Evolutionary conservation across 257 asterid genomes (phyloP).

Genomic region (Rubia yunnanensis): DNA sequence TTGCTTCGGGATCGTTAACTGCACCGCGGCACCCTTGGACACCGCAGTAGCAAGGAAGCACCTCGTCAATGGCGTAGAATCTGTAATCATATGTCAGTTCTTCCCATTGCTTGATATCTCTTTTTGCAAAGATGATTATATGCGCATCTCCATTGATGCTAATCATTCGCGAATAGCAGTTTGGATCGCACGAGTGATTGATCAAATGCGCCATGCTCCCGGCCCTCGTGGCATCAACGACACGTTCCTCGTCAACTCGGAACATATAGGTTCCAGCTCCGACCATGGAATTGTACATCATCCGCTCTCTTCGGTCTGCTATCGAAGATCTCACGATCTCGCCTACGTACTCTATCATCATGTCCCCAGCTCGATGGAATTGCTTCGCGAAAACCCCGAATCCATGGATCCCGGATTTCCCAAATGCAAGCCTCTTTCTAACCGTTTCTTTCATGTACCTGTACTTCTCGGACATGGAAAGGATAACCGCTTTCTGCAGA

Average conservation of each 20-base stretch:
- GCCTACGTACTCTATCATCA: slow-evolving; percentile 90
- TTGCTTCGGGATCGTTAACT: slow-evolving; percentile 82
- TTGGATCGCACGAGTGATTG: slow-evolving; percentile 96
- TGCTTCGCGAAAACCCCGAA: slow-evolving; percentile 80
- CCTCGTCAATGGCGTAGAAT: slow-evolving; percentile 67
- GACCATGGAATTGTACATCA: slow-evolving; percentile 84
- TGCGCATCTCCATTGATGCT: slow-evolving; percentile 54
- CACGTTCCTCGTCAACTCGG: slow-evolving; percentile 77
- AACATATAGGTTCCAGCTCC: slow-evolving; percentile 99
- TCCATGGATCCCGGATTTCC: slow-evolving; percentile 95
- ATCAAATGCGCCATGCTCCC: slow-evolving; percentile 98
- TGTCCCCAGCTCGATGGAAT: slow-evolving; percentile 90
- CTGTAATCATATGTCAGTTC: slow-evolving; percentile 96
- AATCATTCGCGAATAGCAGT: slow-evolving; percentile 83
- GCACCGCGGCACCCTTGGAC: slow-evolving; percentile 81
- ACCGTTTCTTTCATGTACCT: slow-evolving; percentile 65
- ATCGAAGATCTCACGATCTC: slow-evolving; percentile 84
- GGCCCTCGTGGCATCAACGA: slow-evolving; percentile 91
- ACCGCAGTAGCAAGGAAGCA: slow-evolving; percentile 82
- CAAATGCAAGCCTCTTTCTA: slow-evolving; percentile 68
- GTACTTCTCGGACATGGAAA: slow-evolving; percentile 82
- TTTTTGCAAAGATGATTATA: slow-evolving; percentile 91
- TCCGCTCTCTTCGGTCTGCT: slow-evolving; percentile 91
- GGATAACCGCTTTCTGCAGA: slow-evolving; percentile 52
- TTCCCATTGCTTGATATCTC: slow-evolving; percentile 78